These are phyloP conservation scores for Phaeosphaeria sp. DNA, from an alignment of 2,329 filamentous ascomycete genomes.

Conservation along the genomic window DNA sequence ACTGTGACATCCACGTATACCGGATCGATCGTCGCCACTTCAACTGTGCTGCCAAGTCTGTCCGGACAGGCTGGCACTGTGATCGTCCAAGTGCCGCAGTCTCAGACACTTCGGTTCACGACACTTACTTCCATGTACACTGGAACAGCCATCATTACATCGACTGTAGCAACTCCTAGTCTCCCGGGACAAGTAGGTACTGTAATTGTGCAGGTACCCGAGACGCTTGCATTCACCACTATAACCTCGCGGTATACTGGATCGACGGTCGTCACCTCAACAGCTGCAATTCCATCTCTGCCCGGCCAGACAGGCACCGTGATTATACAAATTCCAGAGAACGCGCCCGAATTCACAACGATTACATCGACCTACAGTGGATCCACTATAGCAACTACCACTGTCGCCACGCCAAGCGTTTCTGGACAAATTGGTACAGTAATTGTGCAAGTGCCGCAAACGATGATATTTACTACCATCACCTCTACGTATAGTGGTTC, in stretches of 20 bases:
- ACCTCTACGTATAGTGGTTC: slow-evolving; percentile 1
- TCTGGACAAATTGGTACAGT: neutral
- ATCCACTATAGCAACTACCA: neutral
- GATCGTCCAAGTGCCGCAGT: neutral
- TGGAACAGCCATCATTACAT: neutral
- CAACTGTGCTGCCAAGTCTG: neutral
- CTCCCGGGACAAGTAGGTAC: neutral
- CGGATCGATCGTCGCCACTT: neutral
- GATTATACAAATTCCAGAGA: neutral
- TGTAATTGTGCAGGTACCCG: neutral
- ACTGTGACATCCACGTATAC: neutral
- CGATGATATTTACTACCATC: neutral
- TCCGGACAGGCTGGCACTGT: neutral
- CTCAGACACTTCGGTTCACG: neutral
- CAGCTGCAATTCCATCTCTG: neutral
- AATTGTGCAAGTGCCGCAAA: neutral
- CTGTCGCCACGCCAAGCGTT: neutral
- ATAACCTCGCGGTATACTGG: neutral
- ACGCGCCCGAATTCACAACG: neutral
- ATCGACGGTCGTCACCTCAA: neutral
- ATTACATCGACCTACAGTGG: neutral
- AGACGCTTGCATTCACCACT: neutral
- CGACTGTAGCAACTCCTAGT: no score
- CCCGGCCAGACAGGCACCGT: neutral
- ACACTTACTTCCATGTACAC: neutral